Percentiles rank a stretch among this genome's conserved stretches.
Conservation (phyloP, 257 asterid species). For the Galeopsis tetrahit region DNA sequence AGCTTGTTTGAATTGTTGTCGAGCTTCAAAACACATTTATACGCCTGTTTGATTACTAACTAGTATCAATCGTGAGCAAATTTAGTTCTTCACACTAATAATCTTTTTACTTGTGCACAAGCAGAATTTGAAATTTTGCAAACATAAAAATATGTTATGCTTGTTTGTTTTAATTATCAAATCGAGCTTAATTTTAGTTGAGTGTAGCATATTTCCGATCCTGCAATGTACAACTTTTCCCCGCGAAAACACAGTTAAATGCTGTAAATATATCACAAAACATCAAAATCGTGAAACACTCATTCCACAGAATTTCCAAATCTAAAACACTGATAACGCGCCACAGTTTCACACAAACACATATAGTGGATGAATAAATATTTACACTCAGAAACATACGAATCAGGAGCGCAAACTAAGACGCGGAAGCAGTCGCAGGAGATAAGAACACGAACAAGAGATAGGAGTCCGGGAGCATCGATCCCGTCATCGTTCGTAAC, state of each 20-base stretch:
- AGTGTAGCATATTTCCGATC: not conserved
- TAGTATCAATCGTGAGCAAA: not conserved
- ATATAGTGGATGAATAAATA: conserved; percentile 28
- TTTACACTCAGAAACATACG: conserved; percentile 46
- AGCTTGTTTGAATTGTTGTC: not conserved
- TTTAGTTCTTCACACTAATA: not conserved
- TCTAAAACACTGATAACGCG: not conserved
- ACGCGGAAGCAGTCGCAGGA: conserved; percentile 69
- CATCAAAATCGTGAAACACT: not conserved
- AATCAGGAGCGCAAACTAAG: conserved; percentile 90
- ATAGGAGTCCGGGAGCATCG: conserved; percentile 82
- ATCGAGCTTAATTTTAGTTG: not conserved
- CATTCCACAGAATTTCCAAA: not conserved
- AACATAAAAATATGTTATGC: not conserved
- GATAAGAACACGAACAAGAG: conserved; percentile 73
- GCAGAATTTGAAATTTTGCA: not conserved
- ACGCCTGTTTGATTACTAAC: not conserved
- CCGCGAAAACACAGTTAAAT: not conserved
- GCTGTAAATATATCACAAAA: not conserved
- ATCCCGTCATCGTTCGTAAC: conserved; percentile 95
- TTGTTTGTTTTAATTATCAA: not conserved
- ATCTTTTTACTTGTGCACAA: not conserved
- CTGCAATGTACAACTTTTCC: not conserved
- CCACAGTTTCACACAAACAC: not conserved
- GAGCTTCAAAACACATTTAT: not conserved